Percentiles rank a stretch among this genome's conserved stretches.
Conservation (phyloP, 306 rosid genomes). For the Mimosa pudica region DNA sequence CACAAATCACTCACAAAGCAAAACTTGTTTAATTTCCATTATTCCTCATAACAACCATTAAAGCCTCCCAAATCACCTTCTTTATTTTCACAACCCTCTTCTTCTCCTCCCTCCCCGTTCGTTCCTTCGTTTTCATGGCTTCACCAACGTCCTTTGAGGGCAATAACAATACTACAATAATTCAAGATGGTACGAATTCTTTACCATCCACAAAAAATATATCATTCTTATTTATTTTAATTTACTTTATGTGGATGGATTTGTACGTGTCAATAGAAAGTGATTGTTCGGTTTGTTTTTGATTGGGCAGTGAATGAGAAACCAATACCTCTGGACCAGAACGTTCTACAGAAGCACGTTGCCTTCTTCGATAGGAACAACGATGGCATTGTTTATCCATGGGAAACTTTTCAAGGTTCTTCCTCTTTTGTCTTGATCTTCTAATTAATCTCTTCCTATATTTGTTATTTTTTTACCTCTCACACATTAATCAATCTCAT, state of each 20-base stretch:
- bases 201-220: too few species aligned
- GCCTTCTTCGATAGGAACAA: constrained; percentile 74
- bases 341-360: constrained; percentile 72
- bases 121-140: constrained; percentile 6
- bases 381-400: constrained; percentile 80
- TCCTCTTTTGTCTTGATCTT: too few species aligned
- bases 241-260: not conserved
- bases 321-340: constrained; percentile 41
- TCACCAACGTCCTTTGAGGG: not conserved
- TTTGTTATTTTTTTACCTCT: not conserved
- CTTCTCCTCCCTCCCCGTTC: not conserved
- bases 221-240: not conserved
- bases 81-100: not conserved
- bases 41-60: not conserved
- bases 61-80: not conserved
- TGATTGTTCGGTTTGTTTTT: not conserved
- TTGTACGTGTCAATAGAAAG: not conserved
- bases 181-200: constrained; percentile 1
- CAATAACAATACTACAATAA: not conserved
- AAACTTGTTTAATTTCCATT: not conserved
- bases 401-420: constrained; percentile 85
- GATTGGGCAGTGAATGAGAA: constrained; percentile 20
- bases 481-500: not conserved
- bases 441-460: too few species aligned
- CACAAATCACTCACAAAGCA: not conserved